Conservation (phyloP, 139 green algal species). For the Zygnema circumcarinatum region DNA sequence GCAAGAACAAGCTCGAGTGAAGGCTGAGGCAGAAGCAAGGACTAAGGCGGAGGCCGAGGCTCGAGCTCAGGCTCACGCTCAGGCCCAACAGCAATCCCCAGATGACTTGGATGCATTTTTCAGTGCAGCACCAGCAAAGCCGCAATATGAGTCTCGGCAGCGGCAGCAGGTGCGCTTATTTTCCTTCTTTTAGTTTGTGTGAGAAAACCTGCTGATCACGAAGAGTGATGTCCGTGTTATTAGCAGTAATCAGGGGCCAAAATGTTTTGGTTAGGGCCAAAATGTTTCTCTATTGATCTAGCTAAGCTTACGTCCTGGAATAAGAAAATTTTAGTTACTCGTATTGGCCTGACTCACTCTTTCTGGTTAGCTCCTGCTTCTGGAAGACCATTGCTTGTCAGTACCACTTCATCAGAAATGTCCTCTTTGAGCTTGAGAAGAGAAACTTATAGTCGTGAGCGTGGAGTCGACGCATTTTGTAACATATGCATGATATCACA, state of each 20-base stretch:
- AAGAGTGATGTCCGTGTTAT: neutral
- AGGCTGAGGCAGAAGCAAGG: neutral
- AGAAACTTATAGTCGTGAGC: too few species aligned
- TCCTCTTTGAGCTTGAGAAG: too few species aligned
- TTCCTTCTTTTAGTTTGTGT: neutral
- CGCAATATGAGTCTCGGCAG: neutral
- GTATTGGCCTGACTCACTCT: neutral
- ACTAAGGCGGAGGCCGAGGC: neutral
- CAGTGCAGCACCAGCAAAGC: neutral
- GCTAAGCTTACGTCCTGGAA: too few species aligned
- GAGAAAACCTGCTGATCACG: neutral
- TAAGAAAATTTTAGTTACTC: neutral
- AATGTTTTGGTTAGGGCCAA: too few species aligned
- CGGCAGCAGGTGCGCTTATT: neutral
- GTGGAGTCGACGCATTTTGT: too few species aligned
- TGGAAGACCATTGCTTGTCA: too few species aligned
- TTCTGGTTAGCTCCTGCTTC: neutral
- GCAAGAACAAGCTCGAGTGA: neutral
- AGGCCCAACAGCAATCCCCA: conserved; percentile 6
- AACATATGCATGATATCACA: too few species aligned
- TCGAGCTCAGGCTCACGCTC: conserved; percentile 12
- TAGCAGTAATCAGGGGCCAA: neutral
- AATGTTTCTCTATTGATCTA: too few species aligned
- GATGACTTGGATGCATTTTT: neutral
- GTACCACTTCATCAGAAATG: too few species aligned